Base-by-base conservation (phyloP, 2,329 filamentous ascomycete species). In the Epichloe brachyelytri region DNA sequence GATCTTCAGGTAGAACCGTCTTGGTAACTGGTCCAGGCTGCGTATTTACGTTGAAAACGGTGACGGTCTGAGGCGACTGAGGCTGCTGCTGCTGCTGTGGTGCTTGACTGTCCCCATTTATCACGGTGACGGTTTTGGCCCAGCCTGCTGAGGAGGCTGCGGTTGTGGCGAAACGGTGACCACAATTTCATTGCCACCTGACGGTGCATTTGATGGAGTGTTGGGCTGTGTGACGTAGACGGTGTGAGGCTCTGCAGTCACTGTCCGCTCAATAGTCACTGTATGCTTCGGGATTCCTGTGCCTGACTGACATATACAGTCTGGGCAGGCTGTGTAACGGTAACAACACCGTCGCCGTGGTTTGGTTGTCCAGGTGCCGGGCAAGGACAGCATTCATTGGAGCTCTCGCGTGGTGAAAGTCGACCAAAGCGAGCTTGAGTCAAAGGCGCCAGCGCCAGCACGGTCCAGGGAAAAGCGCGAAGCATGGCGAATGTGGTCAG, bases 311-410 rank as follows among this genome's bases (percentile, higher is more conserved):
- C 52, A 2, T 59, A 64, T 7, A 65, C 54, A 17, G 63, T 67
- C 46, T 63, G 55, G 34, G 53, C 55, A 26, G 55, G 51, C 8
- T 56, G 51, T 40, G 60, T 63, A 33, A 65, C 54, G 19, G 61
- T 65, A 37, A 66, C 55, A 11, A 60, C 62, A 8, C 53, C 51
- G 8, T 43, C 36, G 12, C 45, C 56, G n/a, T 54, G 50, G 8
- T 46, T 50, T 20, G 54, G 30, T 12, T 50, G 53, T 20, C 54
- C 54, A 17, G 59, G 41, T 10, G 51, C 46, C 5, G 59, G 51
- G 22, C 65, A 68, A 36, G 65, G 60, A 41, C 63, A 65, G 47
- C 62, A 66, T 45, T 61, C 58, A 4, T 59, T 51, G n/a, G 48
- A 50, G 15, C 55, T 50, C 14, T 52, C 53, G 45, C 57, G 58